phyloP scores from a whole-genome alignment of 1,139 yeast species.

The Scheffersomyces insectosa region DNA sequence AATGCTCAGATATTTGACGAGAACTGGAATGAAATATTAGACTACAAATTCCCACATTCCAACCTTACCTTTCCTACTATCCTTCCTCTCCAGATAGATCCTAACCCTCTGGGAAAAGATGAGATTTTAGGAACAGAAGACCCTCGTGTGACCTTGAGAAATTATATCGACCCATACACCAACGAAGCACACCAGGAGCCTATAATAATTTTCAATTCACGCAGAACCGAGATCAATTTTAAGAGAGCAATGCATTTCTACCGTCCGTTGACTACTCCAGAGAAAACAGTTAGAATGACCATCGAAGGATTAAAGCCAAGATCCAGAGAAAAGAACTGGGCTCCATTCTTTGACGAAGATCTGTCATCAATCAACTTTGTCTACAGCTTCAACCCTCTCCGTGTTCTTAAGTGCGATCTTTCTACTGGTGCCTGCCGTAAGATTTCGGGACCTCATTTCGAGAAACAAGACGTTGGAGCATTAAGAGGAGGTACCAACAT shows the following conservation, averaged over 20 bases:
- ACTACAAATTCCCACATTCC: constrained; percentile 5
- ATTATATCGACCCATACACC: constrained; percentile 3
- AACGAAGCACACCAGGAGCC: constrained; percentile 14
- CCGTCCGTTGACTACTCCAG: constrained; percentile 9
- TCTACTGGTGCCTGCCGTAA: constrained; percentile 15
- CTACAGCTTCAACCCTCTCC: constrained; percentile 20
- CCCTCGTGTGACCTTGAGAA: constrained; percentile 12
- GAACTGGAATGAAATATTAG: constrained; percentile 15
- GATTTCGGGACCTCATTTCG: constrained; percentile 8
- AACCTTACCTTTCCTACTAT: constrained; percentile 8
- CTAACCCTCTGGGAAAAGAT: constrained; percentile 8
- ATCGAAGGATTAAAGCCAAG: constrained; percentile 6
- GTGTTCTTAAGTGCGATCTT: constrained; percentile 17
- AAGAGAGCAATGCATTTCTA: constrained; percentile 14
- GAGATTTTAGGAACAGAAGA: constrained; percentile 15
- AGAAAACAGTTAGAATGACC: not conserved
- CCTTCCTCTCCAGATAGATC: constrained; percentile 9
- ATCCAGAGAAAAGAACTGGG: constrained; percentile 16
- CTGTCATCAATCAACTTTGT: constrained; percentile 12
- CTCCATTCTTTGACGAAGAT: constrained; percentile 12
- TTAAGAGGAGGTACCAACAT: constrained; percentile 20
- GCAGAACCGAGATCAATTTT: constrained; percentile 11
- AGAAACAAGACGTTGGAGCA: constrained; percentile 13
- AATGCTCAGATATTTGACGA: constrained; percentile 16
- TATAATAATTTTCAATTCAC: constrained; percentile 12